Percentiles rank a stretch among this genome's conserved stretches.
Conservation (phyloP, 768 basidiomycete species). For the Boletus edulis region DNA sequence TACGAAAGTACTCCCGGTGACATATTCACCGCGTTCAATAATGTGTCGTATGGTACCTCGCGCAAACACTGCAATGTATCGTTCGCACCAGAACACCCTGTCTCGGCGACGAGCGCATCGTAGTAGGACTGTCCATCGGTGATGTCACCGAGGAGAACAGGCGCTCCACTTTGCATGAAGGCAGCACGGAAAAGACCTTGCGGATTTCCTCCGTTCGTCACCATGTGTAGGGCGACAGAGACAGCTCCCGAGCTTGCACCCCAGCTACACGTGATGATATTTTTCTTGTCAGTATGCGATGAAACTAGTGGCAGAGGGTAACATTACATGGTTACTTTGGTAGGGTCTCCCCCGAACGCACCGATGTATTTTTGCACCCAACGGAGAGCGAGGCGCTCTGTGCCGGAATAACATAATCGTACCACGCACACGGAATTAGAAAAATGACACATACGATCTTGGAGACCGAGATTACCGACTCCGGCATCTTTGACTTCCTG, state of each 20-base stretch:
- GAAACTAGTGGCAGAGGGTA: neutral
- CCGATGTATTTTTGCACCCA: constrained; percentile 61
- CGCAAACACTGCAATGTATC: constrained; percentile 35
- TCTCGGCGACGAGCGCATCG: constrained; percentile 27
- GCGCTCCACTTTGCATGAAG: constrained; percentile 43
- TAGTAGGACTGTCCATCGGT: constrained; percentile 25
- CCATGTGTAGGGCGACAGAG: constrained; percentile 30
- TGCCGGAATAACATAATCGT: neutral
- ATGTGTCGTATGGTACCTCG: constrained; percentile 23
- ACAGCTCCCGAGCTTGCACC: constrained; percentile 35
- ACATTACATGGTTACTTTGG: constrained; percentile 31
- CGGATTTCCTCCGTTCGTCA: constrained; percentile 22
- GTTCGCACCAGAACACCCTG: constrained; percentile 21
- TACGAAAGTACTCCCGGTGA: constrained; percentile 32
- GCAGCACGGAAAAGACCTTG: constrained; percentile 27
- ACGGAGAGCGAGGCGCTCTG: constrained; percentile 38
- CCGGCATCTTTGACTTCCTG: neutral
- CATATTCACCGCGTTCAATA: constrained; percentile 32
- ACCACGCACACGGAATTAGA: neutral
- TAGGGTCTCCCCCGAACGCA: constrained; percentile 31
- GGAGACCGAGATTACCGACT: neutral
- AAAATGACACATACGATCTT: neutral
- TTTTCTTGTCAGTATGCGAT: neutral
- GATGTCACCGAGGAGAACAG: constrained; percentile 22
- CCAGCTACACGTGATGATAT: constrained; percentile 1